phyloP scores from a whole-genome alignment of 2,329 filamentous ascomycete species.

The Chalaropsis ovoidea region DNA sequence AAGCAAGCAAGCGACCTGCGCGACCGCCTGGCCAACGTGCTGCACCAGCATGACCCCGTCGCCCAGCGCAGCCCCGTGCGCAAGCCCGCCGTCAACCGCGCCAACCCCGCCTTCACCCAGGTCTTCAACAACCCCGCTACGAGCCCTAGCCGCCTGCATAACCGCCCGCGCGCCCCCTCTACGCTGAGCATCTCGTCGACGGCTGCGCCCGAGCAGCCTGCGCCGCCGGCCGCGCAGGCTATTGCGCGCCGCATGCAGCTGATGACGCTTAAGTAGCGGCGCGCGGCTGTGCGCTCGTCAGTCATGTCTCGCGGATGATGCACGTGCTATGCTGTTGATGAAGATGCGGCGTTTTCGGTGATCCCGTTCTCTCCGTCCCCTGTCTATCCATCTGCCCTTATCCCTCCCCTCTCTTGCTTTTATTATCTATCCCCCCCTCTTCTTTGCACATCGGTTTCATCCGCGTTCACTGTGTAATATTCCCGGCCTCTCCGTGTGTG shows the following conservation, averaged over 20 bases:
- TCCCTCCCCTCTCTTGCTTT: neutral
- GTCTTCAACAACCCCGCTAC: conserved; percentile 52
- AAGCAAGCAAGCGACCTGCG: conserved; percentile 51
- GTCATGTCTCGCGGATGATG: neutral
- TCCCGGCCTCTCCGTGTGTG: neutral
- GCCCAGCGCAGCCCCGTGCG: conserved; percentile 36
- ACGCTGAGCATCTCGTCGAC: conserved; percentile 6
- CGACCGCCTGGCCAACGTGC: conserved; percentile 49
- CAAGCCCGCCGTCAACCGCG: conserved; percentile 34
- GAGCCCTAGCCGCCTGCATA: conserved; percentile 6
- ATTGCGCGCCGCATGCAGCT: conserved; percentile 44
- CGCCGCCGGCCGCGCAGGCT: neutral
- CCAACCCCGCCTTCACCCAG: conserved; percentile 55
- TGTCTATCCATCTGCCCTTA: too few species aligned
- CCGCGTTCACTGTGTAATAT: neutral
- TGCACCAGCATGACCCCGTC: conserved; percentile 50
- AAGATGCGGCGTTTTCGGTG: neutral
- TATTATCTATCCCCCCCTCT: conserved; percentile 6
- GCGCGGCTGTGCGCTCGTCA: neutral
- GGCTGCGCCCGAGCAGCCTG: neutral
- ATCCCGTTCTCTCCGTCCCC: neutral
- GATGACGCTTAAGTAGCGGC: conserved; percentile 49
- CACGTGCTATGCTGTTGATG: neutral
- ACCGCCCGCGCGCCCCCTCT: conserved; percentile 6
- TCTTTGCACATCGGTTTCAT: neutral